Conservation (phyloP, 306 rosid species). For the Glycyrrhiza uralensis region DNA sequence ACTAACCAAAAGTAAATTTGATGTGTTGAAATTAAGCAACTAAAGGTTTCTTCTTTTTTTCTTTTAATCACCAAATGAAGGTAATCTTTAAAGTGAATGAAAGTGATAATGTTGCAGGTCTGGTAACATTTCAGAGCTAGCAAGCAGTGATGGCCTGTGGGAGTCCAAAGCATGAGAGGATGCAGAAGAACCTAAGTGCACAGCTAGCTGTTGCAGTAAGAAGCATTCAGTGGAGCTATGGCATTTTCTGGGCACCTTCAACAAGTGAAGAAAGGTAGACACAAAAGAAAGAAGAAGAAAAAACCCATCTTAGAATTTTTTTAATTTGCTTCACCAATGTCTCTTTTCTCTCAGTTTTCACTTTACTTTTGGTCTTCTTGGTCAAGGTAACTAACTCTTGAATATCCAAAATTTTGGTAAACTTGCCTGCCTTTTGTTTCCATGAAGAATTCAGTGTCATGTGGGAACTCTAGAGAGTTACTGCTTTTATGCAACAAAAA, state of each 20-base stretch:
- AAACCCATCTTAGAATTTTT: neutral
- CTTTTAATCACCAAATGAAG: neutral
- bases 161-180: constrained; percentile 40
- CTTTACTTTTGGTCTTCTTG: too few species aligned
- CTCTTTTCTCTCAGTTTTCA: constrained; percentile 8
- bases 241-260: constrained; percentile 80
- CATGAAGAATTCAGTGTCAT: neutral
- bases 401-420: neutral
- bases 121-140: neutral
- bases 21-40: neutral
- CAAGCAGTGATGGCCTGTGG: constrained; percentile 47
- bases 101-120: neutral
- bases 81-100: neutral
- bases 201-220: constrained; percentile 79
- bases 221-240: constrained; percentile 88
- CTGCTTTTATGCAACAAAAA: neutral
- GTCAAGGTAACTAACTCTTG: neutral
- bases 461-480: neutral
- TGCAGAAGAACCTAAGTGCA: constrained; percentile 46
- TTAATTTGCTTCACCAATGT: neutral
- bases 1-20: neutral
- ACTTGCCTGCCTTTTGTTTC: neutral
- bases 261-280: constrained; percentile 67
- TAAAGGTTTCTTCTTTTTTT: neutral
- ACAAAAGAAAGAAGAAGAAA: neutral